A percentile compares a stretch with the other conserved stretches of the same genome.
phyloP scores from a whole-genome alignment of 345 rosid species.

The Bruguiera parviflora region DNA sequence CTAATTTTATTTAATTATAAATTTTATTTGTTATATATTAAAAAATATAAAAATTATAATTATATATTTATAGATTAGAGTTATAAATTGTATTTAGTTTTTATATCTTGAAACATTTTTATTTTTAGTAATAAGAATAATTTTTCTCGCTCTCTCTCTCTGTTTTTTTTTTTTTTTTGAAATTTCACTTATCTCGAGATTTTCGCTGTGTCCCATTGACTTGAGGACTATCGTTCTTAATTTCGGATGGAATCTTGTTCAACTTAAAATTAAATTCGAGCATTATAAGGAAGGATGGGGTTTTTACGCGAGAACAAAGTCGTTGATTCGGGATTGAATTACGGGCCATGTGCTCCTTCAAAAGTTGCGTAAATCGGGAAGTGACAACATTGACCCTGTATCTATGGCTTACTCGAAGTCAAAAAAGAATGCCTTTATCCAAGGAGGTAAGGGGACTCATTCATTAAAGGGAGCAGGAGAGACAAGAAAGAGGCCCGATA shows the following conservation, averaged over 20 bases:
- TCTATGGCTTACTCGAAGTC: constrained; percentile 18
- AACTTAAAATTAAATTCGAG: neutral
- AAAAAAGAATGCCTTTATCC: constrained; percentile 31
- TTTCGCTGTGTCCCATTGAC: too few relatives aligned
- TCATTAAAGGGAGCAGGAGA: constrained; percentile 10
- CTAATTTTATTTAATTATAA: too few relatives aligned
- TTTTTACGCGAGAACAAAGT: constrained; percentile 31
- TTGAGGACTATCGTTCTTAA: too few relatives aligned
- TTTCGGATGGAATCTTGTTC: neutral
- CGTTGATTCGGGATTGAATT: constrained; percentile 21
- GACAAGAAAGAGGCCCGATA: constrained; percentile 20
- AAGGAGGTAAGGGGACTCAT: constrained; percentile 29
- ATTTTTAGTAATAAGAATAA: too few relatives aligned
- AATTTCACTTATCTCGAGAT: too few relatives aligned
- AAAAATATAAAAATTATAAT: too few relatives aligned
- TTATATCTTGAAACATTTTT: too few relatives aligned
- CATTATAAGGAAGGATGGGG: neutral
- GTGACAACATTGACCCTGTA: constrained; percentile 1
- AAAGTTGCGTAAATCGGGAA: constrained; percentile 20
- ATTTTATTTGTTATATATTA: too few relatives aligned
- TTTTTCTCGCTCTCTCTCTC: too few relatives aligned
- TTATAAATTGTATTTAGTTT: too few relatives aligned
- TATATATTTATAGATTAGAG: too few relatives aligned
- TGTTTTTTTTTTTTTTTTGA: too few relatives aligned
- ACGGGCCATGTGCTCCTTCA: constrained; percentile 12